Evolutionary conservation across 306 rosid genomes (phyloP), one percentile per base, ranked within the genome.

Genomic region (Geum urbanum): DNA sequence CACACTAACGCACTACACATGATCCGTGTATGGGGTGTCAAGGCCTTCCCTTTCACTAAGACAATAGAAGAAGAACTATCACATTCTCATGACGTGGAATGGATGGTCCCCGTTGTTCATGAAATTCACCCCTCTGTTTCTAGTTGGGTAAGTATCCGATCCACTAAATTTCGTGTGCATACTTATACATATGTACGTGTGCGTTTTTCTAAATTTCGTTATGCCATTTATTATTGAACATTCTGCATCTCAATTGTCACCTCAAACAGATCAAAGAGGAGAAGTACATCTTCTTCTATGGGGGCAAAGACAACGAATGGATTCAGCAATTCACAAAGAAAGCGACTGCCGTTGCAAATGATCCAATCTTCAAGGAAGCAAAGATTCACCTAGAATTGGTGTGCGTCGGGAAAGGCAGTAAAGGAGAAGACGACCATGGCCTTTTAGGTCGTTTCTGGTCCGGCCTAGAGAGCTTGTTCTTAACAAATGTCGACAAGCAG

Each of bases 221-320:
- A 27, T 27, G 32, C 32, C 32, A 27, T 27, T 27, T 27, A 27
- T 27, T 27, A 27, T 27, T 27, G 32, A 27, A 27, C 32, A 27
- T 27, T 27, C 1, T 52, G 8, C 20, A 50, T 50, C 19, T 51
- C 7, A 51, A 16, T 6, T 51, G 1, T n/a, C 3, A 16, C 18
- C 4, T 44, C 9, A 13, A 35, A 45, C 84, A 90, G 96, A 49
- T 83, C 1, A 74, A 74, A 47, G 83, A 88, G 78, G 69, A 78
- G 0, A 91, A 77, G 58, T 77, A 72, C 62, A 88, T 88, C 10
- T 72, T 91, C 75, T 83, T 86, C 67, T 86, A 86, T 16, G 97
- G 97, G 12, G 92, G 95, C 5, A 66, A 78, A 3, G 86, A 81
- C 80, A 12, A 70, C 7, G 83, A 73, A 0, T 87, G 91, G 95